A percentile compares a stretch with the other conserved stretches of the same genome.
Conservation (phyloP, 495 filamentous ascomycete species). For the Pseudomonodictys pantanalensis region DNA sequence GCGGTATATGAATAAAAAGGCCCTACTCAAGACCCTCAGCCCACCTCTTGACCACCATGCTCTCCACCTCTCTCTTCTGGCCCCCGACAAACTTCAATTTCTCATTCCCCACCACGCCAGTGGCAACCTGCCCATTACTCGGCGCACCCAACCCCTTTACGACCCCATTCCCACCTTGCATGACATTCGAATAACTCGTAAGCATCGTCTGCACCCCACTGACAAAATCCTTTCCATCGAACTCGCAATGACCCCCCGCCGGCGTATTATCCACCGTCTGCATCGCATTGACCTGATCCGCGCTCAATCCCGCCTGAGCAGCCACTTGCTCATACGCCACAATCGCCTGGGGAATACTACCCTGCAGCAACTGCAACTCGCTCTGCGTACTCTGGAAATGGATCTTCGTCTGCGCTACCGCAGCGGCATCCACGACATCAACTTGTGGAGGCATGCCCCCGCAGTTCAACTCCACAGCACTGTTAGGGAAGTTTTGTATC, state of each 20-base stretch:
- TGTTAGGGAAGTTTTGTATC: constrained; percentile 44
- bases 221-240: constrained; percentile 49
- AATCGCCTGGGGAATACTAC: constrained; percentile 47
- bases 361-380: constrained; percentile 47
- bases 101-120: constrained; percentile 47
- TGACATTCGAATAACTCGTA: constrained; percentile 45
- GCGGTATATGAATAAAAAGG: too few relatives aligned
- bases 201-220: constrained; percentile 51
- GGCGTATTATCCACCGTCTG: constrained; percentile 53
- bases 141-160: constrained; percentile 38
- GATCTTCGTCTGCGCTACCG: constrained; percentile 41
- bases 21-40: background rate
- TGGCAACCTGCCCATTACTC: constrained; percentile 46
- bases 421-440: constrained; percentile 37
- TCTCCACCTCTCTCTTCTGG: constrained; percentile 2
- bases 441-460: constrained; percentile 50
- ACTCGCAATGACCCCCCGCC: constrained; percentile 50
- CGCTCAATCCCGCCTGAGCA: constrained; percentile 38
- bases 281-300: constrained; percentile 41
- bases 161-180: constrained; percentile 46
- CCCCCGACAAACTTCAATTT: constrained; percentile 39
- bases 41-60: constrained; percentile 14
- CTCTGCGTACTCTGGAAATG: constrained; percentile 52
- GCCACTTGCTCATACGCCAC: constrained; percentile 48
- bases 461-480: constrained; percentile 49